phyloP scores from a whole-genome alignment of 2,329 filamentous ascomycete species.

The Cryphonectria radicalis region DNA sequence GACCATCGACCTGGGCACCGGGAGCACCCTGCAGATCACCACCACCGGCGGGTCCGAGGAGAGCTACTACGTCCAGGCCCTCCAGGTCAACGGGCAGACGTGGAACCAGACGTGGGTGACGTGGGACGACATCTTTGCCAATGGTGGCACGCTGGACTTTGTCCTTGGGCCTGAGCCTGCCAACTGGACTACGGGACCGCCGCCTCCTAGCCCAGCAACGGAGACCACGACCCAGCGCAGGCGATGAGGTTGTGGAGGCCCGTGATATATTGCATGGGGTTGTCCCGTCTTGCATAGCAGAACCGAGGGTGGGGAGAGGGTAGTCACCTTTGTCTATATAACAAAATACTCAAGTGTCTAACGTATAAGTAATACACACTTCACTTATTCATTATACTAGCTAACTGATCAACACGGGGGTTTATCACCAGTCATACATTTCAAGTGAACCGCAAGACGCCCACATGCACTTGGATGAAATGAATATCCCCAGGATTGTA shows the following conservation, averaged over 20 bases:
- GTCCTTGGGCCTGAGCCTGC: slow-evolving; percentile 58
- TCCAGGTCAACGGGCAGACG: slow-evolving; percentile 64
- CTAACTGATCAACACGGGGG: no score
- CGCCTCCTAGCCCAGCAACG: slow-evolving; percentile 63
- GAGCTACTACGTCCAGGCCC: slow-evolving; percentile 65
- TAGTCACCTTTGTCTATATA: not conserved
- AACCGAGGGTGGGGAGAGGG: no score
- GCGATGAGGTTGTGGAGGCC: slow-evolving; percentile 1
- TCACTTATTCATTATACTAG: no score
- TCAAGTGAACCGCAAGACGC: not conserved
- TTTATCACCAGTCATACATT: no score
- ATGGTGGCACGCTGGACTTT: slow-evolving; percentile 67
- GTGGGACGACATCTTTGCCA: slow-evolving; percentile 68
- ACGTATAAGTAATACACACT: not conserved
- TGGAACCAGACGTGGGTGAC: slow-evolving; percentile 70
- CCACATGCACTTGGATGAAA: not conserved
- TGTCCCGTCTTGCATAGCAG: no score
- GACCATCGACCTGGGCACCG: slow-evolving; percentile 56
- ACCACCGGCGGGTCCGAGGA: slow-evolving; percentile 51
- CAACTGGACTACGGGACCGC: slow-evolving; percentile 62
- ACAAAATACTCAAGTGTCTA: not conserved
- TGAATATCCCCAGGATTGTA: not conserved
- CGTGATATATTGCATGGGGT: not conserved
- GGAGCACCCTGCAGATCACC: slow-evolving; percentile 58
- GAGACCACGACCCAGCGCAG: slow-evolving; percentile 16